Percentiles rank a stretch among this genome's conserved stretches.
Evolutionary conservation across 768 basidiomycete genomes (phyloP).

Genomic region (Xanthoconium purpureum): DNA sequence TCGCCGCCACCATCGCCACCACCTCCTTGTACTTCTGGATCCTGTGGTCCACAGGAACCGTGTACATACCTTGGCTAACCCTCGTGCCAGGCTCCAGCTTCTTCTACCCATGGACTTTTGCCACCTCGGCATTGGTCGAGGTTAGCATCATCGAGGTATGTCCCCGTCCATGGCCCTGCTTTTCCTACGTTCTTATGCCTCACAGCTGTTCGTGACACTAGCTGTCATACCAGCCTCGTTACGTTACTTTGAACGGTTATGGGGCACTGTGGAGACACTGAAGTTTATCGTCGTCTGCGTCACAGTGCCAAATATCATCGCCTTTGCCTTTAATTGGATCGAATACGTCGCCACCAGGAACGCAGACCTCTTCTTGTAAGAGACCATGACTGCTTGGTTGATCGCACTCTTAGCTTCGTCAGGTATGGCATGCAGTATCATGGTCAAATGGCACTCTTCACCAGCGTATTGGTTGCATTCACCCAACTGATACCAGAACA

Average conservation of each 20-base stretch:
- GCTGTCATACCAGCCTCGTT: conserved; percentile 78
- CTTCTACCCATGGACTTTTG: conserved; percentile 90
- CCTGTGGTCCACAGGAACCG: conserved; percentile 47
- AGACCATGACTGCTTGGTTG: conserved; percentile 13
- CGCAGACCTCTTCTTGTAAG: conserved; percentile 77
- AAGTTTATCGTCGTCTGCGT: conserved; percentile 84
- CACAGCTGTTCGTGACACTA: conserved; percentile 72
- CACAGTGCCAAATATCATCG: conserved; percentile 82
- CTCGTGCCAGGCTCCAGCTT: conserved; percentile 78
- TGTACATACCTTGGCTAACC: conserved; percentile 63
- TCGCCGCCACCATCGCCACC: conserved; percentile 54
- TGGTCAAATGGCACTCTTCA: conserved; percentile 90
- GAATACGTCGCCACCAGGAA: conserved; percentile 69
- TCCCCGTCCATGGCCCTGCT: conserved; percentile 5
- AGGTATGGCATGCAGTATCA: conserved; percentile 90
- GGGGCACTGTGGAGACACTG: conserved; percentile 83
- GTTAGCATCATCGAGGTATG: conserved; percentile 78
- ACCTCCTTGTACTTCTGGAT: conserved; percentile 66
- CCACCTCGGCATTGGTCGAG: conserved; percentile 89
- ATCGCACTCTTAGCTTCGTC: conserved; percentile 13
- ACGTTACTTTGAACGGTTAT: conserved; percentile 90
- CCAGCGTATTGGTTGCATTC: conserved; percentile 88
- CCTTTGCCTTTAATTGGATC: conserved; percentile 85
- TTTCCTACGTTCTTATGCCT: conserved; percentile 6
- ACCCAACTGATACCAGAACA: conserved; percentile 98